phyloP scores from a whole-genome alignment of 306 rosid genomes.

The Corylus americana region DNA sequence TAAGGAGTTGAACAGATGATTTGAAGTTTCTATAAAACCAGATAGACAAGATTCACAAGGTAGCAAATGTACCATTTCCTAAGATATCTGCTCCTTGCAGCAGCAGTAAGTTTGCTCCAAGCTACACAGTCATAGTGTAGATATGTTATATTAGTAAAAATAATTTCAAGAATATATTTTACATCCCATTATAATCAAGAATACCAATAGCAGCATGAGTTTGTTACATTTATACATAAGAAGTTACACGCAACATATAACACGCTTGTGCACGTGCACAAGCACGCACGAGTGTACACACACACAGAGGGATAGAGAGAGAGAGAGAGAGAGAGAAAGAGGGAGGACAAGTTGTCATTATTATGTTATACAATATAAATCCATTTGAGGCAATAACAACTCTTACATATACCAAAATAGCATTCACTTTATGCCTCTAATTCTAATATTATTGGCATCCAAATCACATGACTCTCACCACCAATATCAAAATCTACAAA shows the following conservation, averaged over 20 bases:
- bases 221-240: constrained; percentile 8
- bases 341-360: not conserved
- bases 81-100: constrained; percentile 78
- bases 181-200: not conserved
- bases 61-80: constrained; percentile 73
- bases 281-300: not conserved
- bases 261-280: too few relatives aligned
- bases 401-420: not conserved
- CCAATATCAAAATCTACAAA: not conserved
- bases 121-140: constrained; percentile 46
- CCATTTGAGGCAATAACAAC: not conserved
- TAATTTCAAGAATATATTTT: not conserved
- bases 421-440: not conserved
- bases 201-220: constrained; percentile 7
- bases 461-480: not conserved
- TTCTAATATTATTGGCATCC: not conserved
- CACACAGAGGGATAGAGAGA: not conserved
- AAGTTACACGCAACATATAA: not conserved
- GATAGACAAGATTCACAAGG: constrained; percentile 18
- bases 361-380: not conserved
- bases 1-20: constrained; percentile 6
- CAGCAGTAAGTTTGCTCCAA: constrained; percentile 90
- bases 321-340: not conserved
- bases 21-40: constrained; percentile 20
- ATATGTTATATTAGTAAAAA: not conserved